A percentile compares a stretch with the other conserved stretches of the same genome.
phyloP scores from a whole-genome alignment of 1,284 basidiomycete genomes.

The Tranzscheliella williamsii region DNA sequence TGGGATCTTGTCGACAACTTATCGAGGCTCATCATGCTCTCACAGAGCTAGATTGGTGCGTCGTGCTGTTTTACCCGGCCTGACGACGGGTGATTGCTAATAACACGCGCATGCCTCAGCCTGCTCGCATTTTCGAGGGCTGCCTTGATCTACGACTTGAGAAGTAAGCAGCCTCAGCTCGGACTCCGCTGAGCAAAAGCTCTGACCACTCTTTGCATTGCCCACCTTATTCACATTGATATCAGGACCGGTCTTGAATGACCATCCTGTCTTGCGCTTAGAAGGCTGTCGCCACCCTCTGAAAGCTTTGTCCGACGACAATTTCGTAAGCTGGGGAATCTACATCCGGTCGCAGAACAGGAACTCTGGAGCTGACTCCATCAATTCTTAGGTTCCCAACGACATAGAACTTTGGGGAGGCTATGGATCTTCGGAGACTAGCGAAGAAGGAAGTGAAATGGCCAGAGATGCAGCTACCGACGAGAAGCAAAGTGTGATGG shows the following conservation, averaged over 20 bases:
- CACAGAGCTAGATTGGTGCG: conserved; percentile 34
- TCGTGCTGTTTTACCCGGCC: no score
- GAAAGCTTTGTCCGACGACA: conserved; percentile 28
- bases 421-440: background rate
- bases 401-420: conserved; percentile 30
- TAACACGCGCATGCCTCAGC: conserved; percentile 7
- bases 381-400: conserved; percentile 31
- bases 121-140: conserved; percentile 28
- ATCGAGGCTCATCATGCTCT: conserved; percentile 11
- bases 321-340: conserved; percentile 19
- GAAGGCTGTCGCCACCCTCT: conserved; percentile 29
- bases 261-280: conserved; percentile 16
- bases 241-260: conserved; percentile 17
- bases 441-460: background rate
- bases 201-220: background rate
- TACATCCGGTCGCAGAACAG: no score
- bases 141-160: conserved; percentile 18
- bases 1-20: conserved; percentile 9
- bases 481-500: conserved; percentile 20
- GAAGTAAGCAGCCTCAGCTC: conserved; percentile 4
- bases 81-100: no score
- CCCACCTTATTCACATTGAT: no score
- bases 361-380: no score
- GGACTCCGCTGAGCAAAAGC: background rate
- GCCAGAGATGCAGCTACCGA: background rate